These are phyloP conservation scores for Monosporozyma aquatica DNA, from an alignment of 805 yeast genomes.

Conservation along the genomic window DNA sequence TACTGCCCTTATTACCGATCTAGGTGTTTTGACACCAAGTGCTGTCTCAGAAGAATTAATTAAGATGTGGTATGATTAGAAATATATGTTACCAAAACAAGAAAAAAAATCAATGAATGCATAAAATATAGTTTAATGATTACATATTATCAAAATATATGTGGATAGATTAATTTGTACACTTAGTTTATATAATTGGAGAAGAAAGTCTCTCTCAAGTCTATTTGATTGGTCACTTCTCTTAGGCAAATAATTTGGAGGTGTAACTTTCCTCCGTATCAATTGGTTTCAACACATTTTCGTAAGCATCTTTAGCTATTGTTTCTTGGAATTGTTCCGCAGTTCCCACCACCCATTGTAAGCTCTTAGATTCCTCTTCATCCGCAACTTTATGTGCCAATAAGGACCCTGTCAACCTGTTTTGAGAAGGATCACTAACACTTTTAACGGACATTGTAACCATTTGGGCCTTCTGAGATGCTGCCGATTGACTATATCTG, in stretches of 20 bases:
- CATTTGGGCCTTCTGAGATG: conserved; percentile 43
- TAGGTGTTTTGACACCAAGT: conserved; percentile 94
- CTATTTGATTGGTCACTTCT: too few species aligned
- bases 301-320: conserved; percentile 16
- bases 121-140: background rate
- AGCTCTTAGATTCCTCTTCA: conserved; percentile 43
- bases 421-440: conserved; percentile 45
- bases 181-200: background rate
- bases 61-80: conserved; percentile 91
- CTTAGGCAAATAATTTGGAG: conserved; percentile 16
- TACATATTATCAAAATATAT: background rate
- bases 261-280: conserved; percentile 21
- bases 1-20: conserved; percentile 90
- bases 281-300: conserved; percentile 19
- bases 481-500: conserved; percentile 31
- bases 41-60: conserved; percentile 98
- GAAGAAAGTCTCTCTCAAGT: background rate
- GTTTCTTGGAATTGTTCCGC: conserved; percentile 24
- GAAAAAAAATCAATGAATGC: background rate
- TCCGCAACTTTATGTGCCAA: conserved; percentile 53
- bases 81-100: background rate
- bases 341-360: conserved; percentile 40
- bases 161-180: background rate
- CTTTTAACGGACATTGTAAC: conserved; percentile 72
- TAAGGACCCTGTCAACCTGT: conserved; percentile 60